Percentiles rank a stretch among this genome's conserved stretches.
These are phyloP conservation scores for Solanum chiquidenum DNA, from an alignment of 257 asterid genomes.

Conservation along the genomic window DNA sequence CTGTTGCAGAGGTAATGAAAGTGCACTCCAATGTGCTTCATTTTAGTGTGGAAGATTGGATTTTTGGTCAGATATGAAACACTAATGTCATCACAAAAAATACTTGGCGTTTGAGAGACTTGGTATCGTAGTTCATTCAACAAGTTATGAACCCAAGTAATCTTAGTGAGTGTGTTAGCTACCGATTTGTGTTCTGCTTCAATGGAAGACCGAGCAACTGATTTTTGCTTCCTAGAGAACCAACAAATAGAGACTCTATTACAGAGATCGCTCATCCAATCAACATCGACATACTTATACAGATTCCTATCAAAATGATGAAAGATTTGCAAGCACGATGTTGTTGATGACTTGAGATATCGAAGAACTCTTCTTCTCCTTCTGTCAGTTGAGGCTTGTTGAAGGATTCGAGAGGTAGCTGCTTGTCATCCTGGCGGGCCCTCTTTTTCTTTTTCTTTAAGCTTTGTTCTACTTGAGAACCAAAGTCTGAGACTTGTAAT, in stretches of 20 bases:
- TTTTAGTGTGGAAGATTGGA: background rate
- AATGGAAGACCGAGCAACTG: background rate
- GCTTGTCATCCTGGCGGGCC: too few relatives aligned
- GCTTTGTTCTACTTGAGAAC: too few relatives aligned
- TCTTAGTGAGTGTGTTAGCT: background rate
- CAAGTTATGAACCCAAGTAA: background rate
- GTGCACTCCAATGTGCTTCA: background rate
- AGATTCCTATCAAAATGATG: background rate
- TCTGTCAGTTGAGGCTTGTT: too few relatives aligned
- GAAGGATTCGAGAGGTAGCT: too few relatives aligned
- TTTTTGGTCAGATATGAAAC: background rate
- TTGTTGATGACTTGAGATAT: background rate
- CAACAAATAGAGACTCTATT: background rate
- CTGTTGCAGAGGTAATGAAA: background rate
- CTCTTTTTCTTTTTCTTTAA: too few relatives aligned
- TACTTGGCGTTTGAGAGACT: background rate
- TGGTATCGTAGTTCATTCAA: background rate
- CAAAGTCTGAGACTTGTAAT: too few relatives aligned
- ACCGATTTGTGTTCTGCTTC: background rate
- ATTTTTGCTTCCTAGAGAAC: background rate
- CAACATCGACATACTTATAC: background rate
- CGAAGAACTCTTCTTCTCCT: background rate
- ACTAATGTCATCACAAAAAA: too few relatives aligned
- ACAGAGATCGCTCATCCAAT: background rate
- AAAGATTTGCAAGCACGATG: background rate